phyloP scores from a whole-genome alignment of 2,329 filamentous ascomycete species.

The Xylariaceae sp. region DNA sequence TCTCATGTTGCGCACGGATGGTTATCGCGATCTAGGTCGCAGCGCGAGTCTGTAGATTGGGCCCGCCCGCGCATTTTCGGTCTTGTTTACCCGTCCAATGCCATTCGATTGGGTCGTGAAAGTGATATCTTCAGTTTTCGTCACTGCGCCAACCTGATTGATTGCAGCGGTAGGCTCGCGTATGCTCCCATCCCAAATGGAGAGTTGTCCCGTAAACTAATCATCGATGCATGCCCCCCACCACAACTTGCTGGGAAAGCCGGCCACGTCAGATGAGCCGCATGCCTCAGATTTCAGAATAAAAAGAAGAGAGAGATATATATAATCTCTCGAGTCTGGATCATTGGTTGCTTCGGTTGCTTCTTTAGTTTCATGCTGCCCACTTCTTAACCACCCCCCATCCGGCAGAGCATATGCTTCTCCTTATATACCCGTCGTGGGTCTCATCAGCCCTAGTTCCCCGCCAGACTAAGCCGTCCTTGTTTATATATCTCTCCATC shows the following conservation, averaged over 20 bases:
- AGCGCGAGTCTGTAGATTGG: background rate
- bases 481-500: background rate
- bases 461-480: background rate
- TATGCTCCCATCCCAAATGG: constrained; percentile 4
- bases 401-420: constrained; percentile 22
- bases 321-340: background rate
- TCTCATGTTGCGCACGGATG: background rate
- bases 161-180: constrained; percentile 8
- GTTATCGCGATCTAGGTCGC: constrained; percentile 1
- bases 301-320: background rate
- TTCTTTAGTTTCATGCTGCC: constrained; percentile 25
- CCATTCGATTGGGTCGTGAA: constrained; percentile 8
- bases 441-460: background rate
- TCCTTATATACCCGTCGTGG: constrained; percentile 20
- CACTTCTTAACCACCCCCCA: constrained; percentile 21
- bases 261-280: constrained; percentile 30
- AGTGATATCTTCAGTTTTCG: background rate
- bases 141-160: background rate
- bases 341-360: constrained; percentile 2
- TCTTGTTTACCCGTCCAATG: background rate
- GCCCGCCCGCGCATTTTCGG: background rate
- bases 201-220: constrained; percentile 8
- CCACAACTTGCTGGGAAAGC: constrained; percentile 23
- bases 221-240: constrained; percentile 23
- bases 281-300: constrained; percentile 2